Evolutionary conservation across 768 basidiomycete genomes (phyloP).

Genomic region (Russula ochroleuca): DNA sequence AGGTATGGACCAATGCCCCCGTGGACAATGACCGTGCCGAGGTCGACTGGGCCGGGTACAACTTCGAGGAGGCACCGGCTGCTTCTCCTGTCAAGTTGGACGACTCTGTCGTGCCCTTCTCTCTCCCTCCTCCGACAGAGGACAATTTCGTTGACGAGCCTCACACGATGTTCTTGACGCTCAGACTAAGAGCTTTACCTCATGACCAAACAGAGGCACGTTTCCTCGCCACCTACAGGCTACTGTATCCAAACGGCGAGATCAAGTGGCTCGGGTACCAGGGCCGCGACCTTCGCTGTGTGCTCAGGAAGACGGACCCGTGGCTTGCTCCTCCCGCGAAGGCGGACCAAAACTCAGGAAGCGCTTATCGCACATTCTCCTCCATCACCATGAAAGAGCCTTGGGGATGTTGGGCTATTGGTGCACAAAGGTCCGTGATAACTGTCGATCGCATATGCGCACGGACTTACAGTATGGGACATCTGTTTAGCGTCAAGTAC

Average conservation of each 20-base stretch:
- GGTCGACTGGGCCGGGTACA: constrained; percentile 25
- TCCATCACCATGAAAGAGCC: constrained; percentile 27
- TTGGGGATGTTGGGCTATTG: constrained; percentile 37
- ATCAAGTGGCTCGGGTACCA: constrained; percentile 46
- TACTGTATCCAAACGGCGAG: constrained; percentile 42
- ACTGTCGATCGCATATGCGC: background rate
- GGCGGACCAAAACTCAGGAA: constrained; percentile 27
- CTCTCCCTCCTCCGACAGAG: constrained; percentile 16
- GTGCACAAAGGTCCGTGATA: constrained; percentile 23
- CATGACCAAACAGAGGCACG: constrained; percentile 12
- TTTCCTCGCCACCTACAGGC: constrained; percentile 43
- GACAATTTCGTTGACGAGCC: constrained; percentile 19
- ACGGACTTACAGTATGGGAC: background rate
- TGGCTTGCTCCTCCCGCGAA: constrained; percentile 31
- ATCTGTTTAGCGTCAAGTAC: constrained; percentile 20
- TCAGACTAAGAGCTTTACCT: constrained; percentile 21
- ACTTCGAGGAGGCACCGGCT: constrained; percentile 21
- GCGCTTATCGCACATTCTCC: constrained; percentile 29
- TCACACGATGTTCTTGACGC: constrained; percentile 22
- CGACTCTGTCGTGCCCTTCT: constrained; percentile 9
- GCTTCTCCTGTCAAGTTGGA: constrained; percentile 4
- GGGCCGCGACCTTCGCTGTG: constrained; percentile 42
- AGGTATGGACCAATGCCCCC: constrained; percentile 30
- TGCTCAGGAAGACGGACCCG: constrained; percentile 34
- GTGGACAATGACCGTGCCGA: constrained; percentile 19